Base-by-base conservation (phyloP, 139 green algal genomes). In the Volvox africanus region DNA sequence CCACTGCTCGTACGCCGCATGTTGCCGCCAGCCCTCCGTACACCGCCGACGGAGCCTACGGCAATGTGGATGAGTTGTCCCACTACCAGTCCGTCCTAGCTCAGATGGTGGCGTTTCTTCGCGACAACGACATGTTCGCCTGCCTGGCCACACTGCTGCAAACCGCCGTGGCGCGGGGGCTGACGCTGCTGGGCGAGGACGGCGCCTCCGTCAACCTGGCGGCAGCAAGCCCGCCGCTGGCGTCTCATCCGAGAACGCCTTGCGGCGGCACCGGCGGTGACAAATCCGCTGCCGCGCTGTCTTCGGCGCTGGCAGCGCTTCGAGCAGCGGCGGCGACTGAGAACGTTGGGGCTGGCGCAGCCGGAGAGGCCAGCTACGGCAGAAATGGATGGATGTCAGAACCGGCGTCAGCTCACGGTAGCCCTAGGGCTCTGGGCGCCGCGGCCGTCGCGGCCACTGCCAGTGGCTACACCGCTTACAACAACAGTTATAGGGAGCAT, bases 111-210 rank as follows among this genome's bases (percentile, higher is more conserved):
- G 36, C 14, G 26, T 92, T 88, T 37, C 88, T 92, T 20, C 80
- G 88, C 9, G 88, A 92, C 68, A 86, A 92, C 44, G 80, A 88
- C 50, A 82, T 80, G 65, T 92, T 69, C 67, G 88, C 88, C 37
- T 84, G 80, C 65, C 80, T 92, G 37, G 80, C 88, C 36, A 88
- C 80, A 35, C 67, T 92, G 67, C 80, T 92, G 65, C 61, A 85
- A 14, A 35, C 65, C 28, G 80, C 79, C 24, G 61, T 86, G 55
- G 65, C 80, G 22, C 55, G 68, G 24, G 80, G 88, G 9, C 32
- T 82, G 22, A 44, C 78, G 17, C 78, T 84, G 36, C 24, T 62
- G 36, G 78, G 36, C 24, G 19, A 36, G 16, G 78, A 65, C 78
- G 67, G 78, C 19, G 6, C 32, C 2, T 80, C 44, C 44, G 44